Evolutionary conservation across 441 rosid genomes (phyloP), one percentile per base, ranked within the genome.

Genomic region (Rhodomyrtus psidioides): DNA sequence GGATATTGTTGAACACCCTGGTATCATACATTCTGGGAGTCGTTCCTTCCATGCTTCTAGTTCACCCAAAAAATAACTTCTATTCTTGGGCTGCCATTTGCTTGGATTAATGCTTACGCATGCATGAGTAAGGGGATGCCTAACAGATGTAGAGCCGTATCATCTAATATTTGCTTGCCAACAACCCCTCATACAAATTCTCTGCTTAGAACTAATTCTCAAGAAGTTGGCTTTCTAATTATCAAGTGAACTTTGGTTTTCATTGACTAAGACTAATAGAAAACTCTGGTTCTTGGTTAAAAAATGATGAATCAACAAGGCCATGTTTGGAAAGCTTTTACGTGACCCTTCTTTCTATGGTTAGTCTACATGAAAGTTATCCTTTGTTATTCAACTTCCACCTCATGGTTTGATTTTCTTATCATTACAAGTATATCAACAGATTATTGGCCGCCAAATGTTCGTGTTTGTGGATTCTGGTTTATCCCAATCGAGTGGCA

Each of bases 361-460:
- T 70, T 62, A 23, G 51, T 70, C 51, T 70, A n/a, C 49, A 21
- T 39, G n/a, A 3, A 44, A 9, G n/a, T 70, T 39, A 21, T 70
- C 49, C 44, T 70, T 70, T 70, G 16, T 70, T 28, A 59, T 83
- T 83, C 12, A 83, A 46, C 6, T 24, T 58, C n/a, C 62, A 34
- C 85, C 79, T 83, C 46, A 19, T 53, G 49, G 49, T 82, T 23
- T 53, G 15, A 53, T 53, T n/a, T 82, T 82, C 60, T 82, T 60
- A 30, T 81, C 60, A 54, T 34, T 39, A 30, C 49, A 39, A 60
- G 84, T 82, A 30, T 39, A 21, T 88, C 56, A 83, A 89, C 97
- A 97, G 98, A 93, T 91, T 96, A 97, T 88, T 97, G 98, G 99
- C 98, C 97, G 6, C 84, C 94, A 86, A 93, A 92, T 90, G 92